Evolutionary conservation across 2,329 filamentous ascomycete genomes (phyloP), one percentile per base, ranked within the genome.

Genomic region (Penicillium sp.): DNA sequence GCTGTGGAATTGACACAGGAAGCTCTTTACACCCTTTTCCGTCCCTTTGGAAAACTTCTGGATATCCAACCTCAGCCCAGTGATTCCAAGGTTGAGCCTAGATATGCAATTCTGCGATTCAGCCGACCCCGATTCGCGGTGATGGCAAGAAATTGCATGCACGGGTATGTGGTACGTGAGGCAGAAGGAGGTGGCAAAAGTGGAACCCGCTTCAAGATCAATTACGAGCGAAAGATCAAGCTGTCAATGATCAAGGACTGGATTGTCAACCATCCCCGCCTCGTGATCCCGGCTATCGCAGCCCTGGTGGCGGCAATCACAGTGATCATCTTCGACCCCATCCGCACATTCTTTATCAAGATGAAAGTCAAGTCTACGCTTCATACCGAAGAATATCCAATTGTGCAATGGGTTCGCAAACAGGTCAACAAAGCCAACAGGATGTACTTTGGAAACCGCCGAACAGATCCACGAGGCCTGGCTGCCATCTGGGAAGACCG

Each of bases 291-390:
- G 0, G 78, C 90, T 1, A 57, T 97, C 1, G 92, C 92, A 16
- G 94, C 93, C 1, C 78, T 98, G 2, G 74, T 97, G 33, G 93
- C 93, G 0, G 88, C 89, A 37, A 81, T 95, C 52, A 96, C 93
- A 0, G 92, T 97, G 22, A 87, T 91, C 1, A 83, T 98, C 7
- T 98, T 99, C 71, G 95, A 99, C 69, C 95, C 95, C 0, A 93
- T 99, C 60, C 87, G 95, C 48, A 93, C 93, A 0, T 95, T 96
- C 73, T 97, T 96, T 70, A 91, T 98, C 78, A 92, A 92, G 71
- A 84, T 89, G 4, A 93, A 97, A 73, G 88, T 99, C 54, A 92
- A 93, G 35, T 85, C 89, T 51, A 87, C 88, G 0, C 87, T 95
- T 62, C 86, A 90, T 59, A 80, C 95, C 35, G 87, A 87, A 48